A percentile compares a stretch with the other conserved stretches of the same genome.
These are phyloP conservation scores for Sphaerulina vaccinii DNA, from an alignment of 2,329 filamentous ascomycete species.

Conservation along the genomic window DNA sequence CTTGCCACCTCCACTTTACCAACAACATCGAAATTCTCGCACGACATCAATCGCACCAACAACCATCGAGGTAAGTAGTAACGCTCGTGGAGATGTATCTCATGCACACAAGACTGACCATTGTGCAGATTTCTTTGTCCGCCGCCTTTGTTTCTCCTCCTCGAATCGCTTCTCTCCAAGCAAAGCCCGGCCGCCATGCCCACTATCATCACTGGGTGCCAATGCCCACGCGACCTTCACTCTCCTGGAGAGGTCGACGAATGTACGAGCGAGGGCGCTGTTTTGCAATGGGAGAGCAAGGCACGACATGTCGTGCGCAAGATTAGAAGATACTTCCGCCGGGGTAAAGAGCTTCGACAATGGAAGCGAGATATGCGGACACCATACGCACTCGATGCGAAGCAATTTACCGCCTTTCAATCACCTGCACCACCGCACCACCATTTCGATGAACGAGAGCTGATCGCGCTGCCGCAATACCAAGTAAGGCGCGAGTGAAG, in stretches of 20 bases:
- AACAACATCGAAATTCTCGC: neutral
- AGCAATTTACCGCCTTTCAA: neutral
- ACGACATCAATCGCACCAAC: neutral
- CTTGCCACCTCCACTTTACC: neutral
- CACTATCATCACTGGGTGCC: neutral
- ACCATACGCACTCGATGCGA: conserved; percentile 4
- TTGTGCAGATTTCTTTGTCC: neutral
- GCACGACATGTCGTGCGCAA: neutral
- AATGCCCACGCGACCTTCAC: neutral
- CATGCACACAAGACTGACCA: neutral
- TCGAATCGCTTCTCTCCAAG: neutral
- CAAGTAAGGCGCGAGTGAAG: neutral
- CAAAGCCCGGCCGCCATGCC: neutral
- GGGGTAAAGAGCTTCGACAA: neutral
- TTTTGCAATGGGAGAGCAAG: neutral
- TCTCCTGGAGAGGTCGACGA: neutral
- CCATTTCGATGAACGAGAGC: neutral
- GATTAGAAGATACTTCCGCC: neutral
- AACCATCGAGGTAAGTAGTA: neutral
- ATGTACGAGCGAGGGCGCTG: neutral
- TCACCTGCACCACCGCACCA: neutral
- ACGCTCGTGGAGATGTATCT: neutral
- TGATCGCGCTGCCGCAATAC: neutral
- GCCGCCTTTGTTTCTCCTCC: neutral
- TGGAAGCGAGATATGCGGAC: neutral